Conservation (phyloP, 495 filamentous ascomycete species). For the Neurospora sp. region DNA sequence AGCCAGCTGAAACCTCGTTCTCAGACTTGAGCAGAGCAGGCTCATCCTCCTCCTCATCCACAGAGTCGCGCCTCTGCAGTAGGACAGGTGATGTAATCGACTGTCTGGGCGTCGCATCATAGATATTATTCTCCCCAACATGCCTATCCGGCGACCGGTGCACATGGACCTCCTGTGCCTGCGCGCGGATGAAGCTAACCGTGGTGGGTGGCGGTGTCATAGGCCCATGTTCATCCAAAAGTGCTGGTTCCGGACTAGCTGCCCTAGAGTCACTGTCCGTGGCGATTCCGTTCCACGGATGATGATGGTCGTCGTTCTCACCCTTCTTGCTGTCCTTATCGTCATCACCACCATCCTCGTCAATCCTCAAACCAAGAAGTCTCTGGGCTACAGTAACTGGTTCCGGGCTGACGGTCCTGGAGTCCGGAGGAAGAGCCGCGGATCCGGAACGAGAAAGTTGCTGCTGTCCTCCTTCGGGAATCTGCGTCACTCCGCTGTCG, state of each 20-base stretch:
- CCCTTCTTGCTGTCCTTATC: not conserved
- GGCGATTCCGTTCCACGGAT: not conserved
- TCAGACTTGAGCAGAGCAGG: not conserved
- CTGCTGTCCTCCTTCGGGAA: conserved; percentile 2
- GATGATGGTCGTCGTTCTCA: not conserved
- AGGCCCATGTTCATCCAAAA: not conserved
- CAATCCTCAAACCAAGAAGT: not conserved
- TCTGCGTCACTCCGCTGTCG: not conserved
- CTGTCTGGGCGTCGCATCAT: conserved; percentile 33
- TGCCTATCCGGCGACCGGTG: not conserved
- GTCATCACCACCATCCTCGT: not conserved
- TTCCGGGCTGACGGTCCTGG: conserved; percentile 19
- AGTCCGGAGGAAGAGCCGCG: not conserved
- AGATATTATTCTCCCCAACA: conserved; percentile 29
- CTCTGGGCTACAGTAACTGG: conserved; percentile 3
- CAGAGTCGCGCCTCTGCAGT: not conserved
- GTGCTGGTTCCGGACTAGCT: not conserved
- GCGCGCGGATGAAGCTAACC: not conserved
- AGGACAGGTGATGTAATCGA: conserved; percentile 6
- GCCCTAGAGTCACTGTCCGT: not conserved
- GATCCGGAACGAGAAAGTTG: not conserved
- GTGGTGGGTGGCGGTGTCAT: not conserved
- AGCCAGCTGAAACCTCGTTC: not conserved
- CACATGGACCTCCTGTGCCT: not conserved
- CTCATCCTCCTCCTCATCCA: not conserved